Evolutionary conservation across 2,329 filamentous ascomycete species (phyloP).

Genomic region (Ophiostoma tasmaniense): DNA sequence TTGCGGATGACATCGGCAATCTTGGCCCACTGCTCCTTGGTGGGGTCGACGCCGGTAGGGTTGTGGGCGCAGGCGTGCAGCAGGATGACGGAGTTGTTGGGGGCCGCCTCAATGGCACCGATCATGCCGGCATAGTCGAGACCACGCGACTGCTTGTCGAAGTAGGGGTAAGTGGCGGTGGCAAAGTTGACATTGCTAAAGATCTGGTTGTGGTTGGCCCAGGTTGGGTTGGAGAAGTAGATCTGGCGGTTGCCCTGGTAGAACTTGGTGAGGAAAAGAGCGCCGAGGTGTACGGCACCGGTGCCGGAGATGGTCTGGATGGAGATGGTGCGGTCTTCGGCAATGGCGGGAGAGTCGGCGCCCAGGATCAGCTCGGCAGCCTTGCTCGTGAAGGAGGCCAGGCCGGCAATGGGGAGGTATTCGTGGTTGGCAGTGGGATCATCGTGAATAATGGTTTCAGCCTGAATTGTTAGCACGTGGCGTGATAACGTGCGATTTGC

Average conservation of each 20-base stretch:
- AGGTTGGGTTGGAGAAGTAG: conserved; percentile 92
- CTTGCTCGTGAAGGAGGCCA: conserved; percentile 76
- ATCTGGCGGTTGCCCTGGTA: conserved; percentile 66
- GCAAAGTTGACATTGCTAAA: conserved; percentile 80
- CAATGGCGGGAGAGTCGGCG: conserved; percentile 66
- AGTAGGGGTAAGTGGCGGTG: conserved; percentile 86
- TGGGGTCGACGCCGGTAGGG: conserved; percentile 93
- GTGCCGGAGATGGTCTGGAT: conserved; percentile 96
- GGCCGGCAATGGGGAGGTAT: conserved; percentile 91
- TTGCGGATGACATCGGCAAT: conserved; percentile 67
- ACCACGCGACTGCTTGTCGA: conserved; percentile 77
- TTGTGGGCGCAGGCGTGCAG: conserved; percentile 97
- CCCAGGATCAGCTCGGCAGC: conserved; percentile 88
- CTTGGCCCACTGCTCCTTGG: conserved; percentile 87
- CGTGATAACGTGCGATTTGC: neutral
- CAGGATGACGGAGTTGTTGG: conserved; percentile 74
- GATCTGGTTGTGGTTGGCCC: conserved; percentile 99
- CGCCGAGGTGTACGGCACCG: conserved; percentile 87
- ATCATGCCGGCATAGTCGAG: conserved; percentile 91
- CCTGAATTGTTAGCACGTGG: conserved; percentile 42
- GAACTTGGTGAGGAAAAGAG: conserved; percentile 89
- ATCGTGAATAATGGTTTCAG: conserved; percentile 78
- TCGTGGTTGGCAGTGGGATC: conserved; percentile 94
- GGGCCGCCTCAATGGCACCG: conserved; percentile 57
- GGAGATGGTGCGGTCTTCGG: conserved; percentile 71